These are phyloP conservation scores for Fusarium sp. DNA, from an alignment of 2,329 filamentous ascomycete genomes.

Conservation along the genomic window DNA sequence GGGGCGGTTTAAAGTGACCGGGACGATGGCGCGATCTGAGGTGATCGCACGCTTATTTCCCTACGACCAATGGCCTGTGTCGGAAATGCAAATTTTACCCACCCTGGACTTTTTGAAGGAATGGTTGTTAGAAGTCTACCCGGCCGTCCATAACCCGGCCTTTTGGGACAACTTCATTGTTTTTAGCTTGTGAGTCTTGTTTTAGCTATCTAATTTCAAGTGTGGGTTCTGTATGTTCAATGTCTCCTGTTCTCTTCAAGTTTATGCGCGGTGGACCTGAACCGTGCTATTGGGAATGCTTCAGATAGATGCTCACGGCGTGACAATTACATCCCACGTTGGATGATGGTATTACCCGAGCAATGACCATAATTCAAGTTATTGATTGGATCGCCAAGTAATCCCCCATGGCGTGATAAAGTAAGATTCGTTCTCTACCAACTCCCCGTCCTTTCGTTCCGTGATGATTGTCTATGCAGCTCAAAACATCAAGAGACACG, in stretches of 20 bases:
- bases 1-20: slow-evolving; percentile 29
- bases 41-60: slow-evolving; percentile 41
- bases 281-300: neutral
- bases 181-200: slow-evolving; percentile 18
- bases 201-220: slow-evolving; percentile 30
- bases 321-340: slow-evolving; percentile 20
- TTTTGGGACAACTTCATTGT: slow-evolving; percentile 25
- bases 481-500: slow-evolving; percentile 4
- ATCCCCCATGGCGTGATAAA: slow-evolving; percentile 27
- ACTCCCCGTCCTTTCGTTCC: slow-evolving; percentile 9
- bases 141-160: slow-evolving; percentile 27
- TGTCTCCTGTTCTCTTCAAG: neutral
- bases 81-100: slow-evolving; percentile 16
- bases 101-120: slow-evolving; percentile 33
- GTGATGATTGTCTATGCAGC: slow-evolving; percentile 6
- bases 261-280: neutral
- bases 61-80: slow-evolving; percentile 24
- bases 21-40: slow-evolving; percentile 51
- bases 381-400: neutral
- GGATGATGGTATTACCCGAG: neutral
- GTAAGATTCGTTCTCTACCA: neutral
- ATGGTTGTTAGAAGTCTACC: slow-evolving; percentile 12
- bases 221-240: neutral
- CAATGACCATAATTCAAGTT: neutral
- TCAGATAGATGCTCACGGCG: slow-evolving; percentile 2